phyloP scores from a whole-genome alignment of 345 rosid species.

The Isatis tinctoria region DNA sequence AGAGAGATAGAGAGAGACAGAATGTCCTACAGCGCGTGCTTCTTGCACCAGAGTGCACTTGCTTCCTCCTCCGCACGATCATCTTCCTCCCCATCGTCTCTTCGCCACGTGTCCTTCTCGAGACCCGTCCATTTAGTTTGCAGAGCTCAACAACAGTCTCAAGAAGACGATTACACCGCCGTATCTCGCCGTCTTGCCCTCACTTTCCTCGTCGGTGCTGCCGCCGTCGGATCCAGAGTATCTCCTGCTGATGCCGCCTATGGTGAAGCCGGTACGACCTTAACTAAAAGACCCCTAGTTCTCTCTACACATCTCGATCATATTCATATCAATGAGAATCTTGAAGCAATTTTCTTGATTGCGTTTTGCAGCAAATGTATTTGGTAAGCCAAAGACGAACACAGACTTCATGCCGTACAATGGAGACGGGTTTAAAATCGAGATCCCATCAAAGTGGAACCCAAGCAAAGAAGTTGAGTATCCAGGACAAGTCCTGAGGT shows the following conservation, averaged over 20 bases:
- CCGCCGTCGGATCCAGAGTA: conserved; percentile 72
- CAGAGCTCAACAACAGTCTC: conserved; percentile 61
- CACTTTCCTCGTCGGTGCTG: conserved; percentile 72
- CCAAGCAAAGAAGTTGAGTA: conserved; percentile 88
- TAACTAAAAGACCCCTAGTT: neutral
- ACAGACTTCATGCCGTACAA: conserved; percentile 67
- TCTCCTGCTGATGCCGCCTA: conserved; percentile 97
- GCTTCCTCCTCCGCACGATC: conserved; percentile 37
- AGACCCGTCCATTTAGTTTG: conserved; percentile 52
- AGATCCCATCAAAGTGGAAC: conserved; percentile 89
- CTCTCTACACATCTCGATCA: neutral
- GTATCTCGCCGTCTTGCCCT: conserved; percentile 85
- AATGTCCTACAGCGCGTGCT: conserved; percentile 72
- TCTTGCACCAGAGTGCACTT: conserved; percentile 65
- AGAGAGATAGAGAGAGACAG: no score
- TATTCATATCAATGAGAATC: conserved; percentile 2
- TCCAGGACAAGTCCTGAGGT: conserved; percentile 89
- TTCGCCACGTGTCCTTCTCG: conserved; percentile 35
- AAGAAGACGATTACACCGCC: conserved; percentile 32
- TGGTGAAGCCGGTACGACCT: conserved; percentile 74
- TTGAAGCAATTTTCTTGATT: neutral
- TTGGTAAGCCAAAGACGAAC: conserved; percentile 85
- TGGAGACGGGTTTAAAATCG: conserved; percentile 74
- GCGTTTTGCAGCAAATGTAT: conserved; percentile 66
- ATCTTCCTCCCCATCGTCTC: conserved; percentile 33